A percentile compares a stretch with the other conserved stretches of the same genome.
Conservation (phyloP, 306 rosid genomes). For the Glycine latifolia region DNA sequence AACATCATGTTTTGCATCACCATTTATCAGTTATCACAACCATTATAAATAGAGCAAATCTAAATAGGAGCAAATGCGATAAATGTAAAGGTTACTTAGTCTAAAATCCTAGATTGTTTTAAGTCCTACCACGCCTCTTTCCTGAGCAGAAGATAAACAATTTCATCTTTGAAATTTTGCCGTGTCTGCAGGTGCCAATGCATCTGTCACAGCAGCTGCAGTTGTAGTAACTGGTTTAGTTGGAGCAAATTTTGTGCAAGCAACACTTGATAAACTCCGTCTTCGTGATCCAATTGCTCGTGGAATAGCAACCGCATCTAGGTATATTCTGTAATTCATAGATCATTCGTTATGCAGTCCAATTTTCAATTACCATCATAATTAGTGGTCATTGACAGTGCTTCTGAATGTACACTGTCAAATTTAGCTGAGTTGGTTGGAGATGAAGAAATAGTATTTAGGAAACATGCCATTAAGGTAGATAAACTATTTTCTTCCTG, state of each 20-base stretch:
- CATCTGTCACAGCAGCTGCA: conserved; percentile 77
- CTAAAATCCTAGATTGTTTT: neutral
- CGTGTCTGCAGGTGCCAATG: conserved; percentile 67
- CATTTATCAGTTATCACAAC: neutral
- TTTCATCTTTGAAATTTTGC: conserved; percentile 15
- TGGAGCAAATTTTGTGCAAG: conserved; percentile 90
- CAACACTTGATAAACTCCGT: conserved; percentile 69
- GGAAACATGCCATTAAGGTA: neutral
- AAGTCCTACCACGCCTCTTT: neutral
- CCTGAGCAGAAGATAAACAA: neutral
- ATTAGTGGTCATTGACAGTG: neutral
- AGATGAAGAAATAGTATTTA: neutral
- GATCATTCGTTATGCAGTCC: conserved; percentile 18
- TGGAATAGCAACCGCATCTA: conserved; percentile 92
- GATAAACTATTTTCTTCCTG: neutral
- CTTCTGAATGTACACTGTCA: conserved; percentile 27
- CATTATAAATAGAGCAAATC: neutral
- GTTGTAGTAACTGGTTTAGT: conserved; percentile 80
- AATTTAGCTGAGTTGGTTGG: conserved; percentile 13
- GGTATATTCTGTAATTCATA: conserved; percentile 53
- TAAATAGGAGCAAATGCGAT: neutral
- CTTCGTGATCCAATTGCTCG: conserved; percentile 89
- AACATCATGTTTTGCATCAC: neutral
- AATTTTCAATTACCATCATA: conserved; percentile 8
- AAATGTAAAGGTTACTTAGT: neutral